Base-by-base conservation (phyloP, 2,329 filamentous ascomycete species). In the Thielaviopsis ethacetica region DNA sequence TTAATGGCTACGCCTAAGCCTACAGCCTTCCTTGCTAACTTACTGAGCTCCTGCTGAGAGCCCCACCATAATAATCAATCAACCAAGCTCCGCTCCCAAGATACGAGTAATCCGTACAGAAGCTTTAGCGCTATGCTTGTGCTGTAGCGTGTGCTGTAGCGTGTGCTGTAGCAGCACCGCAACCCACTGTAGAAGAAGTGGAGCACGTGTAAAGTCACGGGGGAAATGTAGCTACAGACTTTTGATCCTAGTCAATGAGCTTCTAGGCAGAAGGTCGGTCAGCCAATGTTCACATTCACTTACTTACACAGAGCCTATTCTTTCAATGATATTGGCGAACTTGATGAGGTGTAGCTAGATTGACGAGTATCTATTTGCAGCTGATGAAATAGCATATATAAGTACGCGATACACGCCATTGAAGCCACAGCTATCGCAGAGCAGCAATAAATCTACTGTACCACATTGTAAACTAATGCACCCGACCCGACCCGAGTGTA, bases 11-110 rank as follows among this genome's bases (percentile, higher is more conserved):
- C n/a, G n/a, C n/a, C n/a, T n/a, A 49, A 49, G 44, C 44, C 44
- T 49, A 49, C 58, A 54, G 51, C 57, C 57, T 59, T 59, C 52
- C 57, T 52, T 34, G 51, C 34, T 41, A 30, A 61, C 17, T 41
- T 47, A 59, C 17, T 49, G 44, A 26, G 21, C 34, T 60, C 34
- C 44, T 27, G 15, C n/a, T 58, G 19, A n/a, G 19, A 61, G 60
- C 60, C 60, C 60, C 60, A 61, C 60, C 54, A 61, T 47, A 58
- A 30, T 44, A 54, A 26, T 26, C 24, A 26, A 26, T 26, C 24
- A 26, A 34, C 34, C 53, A 55, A 55, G 53, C 53, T 55, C 19
- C 53, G 53, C 53, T 55, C 19, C 53, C 53, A 47, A 26, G 53
- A 22, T 30, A 54, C n/a, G n/a, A n/a, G n/a, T n/a, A n/a, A n/a